A percentile compares a stretch with the other conserved stretches of the same genome.
Evolutionary conservation across 2,329 filamentous ascomycete species (phyloP).

Genomic region (Didymella exigua): DNA sequence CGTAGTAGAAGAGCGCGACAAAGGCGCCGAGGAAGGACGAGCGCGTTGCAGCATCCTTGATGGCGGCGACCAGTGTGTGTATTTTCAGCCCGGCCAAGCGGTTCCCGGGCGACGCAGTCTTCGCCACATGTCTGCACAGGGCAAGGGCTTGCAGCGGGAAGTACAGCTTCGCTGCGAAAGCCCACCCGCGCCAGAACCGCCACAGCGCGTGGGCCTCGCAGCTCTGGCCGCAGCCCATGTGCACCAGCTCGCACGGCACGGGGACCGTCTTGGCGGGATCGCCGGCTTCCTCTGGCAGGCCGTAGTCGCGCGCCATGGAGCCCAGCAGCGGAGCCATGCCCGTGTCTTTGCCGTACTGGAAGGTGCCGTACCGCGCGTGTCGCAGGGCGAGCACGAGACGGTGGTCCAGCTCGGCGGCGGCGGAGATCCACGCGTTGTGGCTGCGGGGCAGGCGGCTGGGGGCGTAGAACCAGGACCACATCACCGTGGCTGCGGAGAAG

Average conservation of each 20-base stretch:
- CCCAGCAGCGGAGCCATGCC: slow-evolving; percentile 71
- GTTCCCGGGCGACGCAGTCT: slow-evolving; percentile 24
- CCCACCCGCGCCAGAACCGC: slow-evolving; percentile 72
- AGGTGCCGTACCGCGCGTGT: slow-evolving; percentile 65
- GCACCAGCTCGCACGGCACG: slow-evolving; percentile 82
- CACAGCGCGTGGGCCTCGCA: slow-evolving; percentile 76
- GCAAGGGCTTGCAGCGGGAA: slow-evolving; percentile 69
- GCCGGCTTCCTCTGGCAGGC: slow-evolving; percentile 71
- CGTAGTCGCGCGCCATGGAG: slow-evolving; percentile 74
- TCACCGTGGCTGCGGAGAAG: slow-evolving; percentile 73
- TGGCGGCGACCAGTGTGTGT: slow-evolving; percentile 55
- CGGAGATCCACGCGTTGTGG: slow-evolving; percentile 83
- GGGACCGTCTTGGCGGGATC: slow-evolving; percentile 72
- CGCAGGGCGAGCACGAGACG: slow-evolving; percentile 77
- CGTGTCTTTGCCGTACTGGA: slow-evolving; percentile 75
- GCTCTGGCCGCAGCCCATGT: slow-evolving; percentile 75
- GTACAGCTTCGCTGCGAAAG: slow-evolving; percentile 77
- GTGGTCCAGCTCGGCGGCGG: slow-evolving; percentile 74
- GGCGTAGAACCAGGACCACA: slow-evolving; percentile 88
- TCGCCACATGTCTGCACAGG: slow-evolving; percentile 20
- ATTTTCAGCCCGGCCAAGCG: slow-evolving; percentile 14
- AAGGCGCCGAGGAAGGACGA: slow-evolving; percentile 80
- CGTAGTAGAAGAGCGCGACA: slow-evolving; percentile 82
- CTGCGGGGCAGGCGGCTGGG: slow-evolving; percentile 72
- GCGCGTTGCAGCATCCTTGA: slow-evolving; percentile 68